Conservation (phyloP, 2,329 filamentous ascomycete genomes). For the Fusarium pininemorale region DNA sequence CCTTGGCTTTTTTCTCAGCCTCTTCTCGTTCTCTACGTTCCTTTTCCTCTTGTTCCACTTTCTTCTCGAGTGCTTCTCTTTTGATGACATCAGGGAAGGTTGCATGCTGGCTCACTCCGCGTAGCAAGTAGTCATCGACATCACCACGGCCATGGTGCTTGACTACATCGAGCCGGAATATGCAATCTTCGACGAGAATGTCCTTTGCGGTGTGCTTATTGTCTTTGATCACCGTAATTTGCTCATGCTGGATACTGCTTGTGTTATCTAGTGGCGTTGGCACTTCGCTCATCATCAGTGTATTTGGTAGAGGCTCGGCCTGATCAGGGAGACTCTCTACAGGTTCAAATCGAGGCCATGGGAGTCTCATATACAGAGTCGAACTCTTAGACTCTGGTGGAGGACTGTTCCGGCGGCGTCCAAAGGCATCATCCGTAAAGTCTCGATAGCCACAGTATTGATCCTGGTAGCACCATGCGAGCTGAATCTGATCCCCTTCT, state of each 20-base stretch:
- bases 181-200: background rate
- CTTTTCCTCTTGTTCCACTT: background rate
- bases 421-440: background rate
- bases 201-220: too few relatives aligned
- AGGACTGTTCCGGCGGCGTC: background rate
- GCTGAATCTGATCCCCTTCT: background rate
- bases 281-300: background rate
- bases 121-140: background rate
- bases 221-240: too few relatives aligned
- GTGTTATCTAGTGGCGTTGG: too few relatives aligned
- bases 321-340: background rate
- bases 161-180: background rate
- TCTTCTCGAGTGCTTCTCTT: background rate
- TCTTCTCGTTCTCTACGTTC: too few relatives aligned
- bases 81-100: background rate
- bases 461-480: background rate
- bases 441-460: background rate
- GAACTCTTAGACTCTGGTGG: background rate
- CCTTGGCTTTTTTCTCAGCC: too few relatives aligned
- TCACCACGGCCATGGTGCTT: background rate
- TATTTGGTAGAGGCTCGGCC: background rate
- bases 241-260: too few relatives aligned
- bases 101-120: background rate
- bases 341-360: background rate
- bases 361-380: background rate